These are phyloP conservation scores for Fomitiporia mediterranea DNA, from an alignment of 1,284 basidiomycete genomes.

Conservation along the genomic window DNA sequence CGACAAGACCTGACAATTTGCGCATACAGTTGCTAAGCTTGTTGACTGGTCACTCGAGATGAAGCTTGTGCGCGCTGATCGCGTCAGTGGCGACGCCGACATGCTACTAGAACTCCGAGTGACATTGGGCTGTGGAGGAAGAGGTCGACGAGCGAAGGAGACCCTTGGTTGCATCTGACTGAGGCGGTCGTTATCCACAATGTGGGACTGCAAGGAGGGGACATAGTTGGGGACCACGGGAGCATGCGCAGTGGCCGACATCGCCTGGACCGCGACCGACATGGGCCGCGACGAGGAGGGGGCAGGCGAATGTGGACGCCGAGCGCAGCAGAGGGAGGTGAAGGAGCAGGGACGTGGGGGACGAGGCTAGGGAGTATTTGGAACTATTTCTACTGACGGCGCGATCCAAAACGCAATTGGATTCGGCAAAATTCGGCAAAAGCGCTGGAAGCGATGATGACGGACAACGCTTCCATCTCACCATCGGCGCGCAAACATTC, in stretches of 20 bases:
- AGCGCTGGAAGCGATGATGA: conserved; percentile 9
- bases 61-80: conserved; percentile 4
- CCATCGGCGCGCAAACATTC: neutral
- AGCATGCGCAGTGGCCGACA: neutral
- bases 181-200: conserved; percentile 1
- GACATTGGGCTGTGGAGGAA: conserved; percentile 5
- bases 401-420: neutral
- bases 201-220: neutral
- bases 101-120: neutral
- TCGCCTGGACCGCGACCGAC: conserved; percentile 17
- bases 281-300: neutral
- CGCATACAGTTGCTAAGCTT: conserved; percentile 9
- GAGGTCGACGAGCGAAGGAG: conserved; percentile 11
- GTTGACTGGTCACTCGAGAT: conserved; percentile 3
- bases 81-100: conserved; percentile 5
- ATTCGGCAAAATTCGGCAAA: conserved; percentile 2
- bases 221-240: neutral
- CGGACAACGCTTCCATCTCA: conserved; percentile 1
- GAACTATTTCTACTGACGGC: neutral
- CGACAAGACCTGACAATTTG: conserved; percentile 32
- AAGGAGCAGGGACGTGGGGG: neutral
- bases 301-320: neutral
- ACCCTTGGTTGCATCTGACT: neutral
- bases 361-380: neutral
- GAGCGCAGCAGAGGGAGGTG: neutral